Evolutionary conservation across 2,329 filamentous ascomycete species (phyloP).

Genomic region (Ramularia endophylla): DNA sequence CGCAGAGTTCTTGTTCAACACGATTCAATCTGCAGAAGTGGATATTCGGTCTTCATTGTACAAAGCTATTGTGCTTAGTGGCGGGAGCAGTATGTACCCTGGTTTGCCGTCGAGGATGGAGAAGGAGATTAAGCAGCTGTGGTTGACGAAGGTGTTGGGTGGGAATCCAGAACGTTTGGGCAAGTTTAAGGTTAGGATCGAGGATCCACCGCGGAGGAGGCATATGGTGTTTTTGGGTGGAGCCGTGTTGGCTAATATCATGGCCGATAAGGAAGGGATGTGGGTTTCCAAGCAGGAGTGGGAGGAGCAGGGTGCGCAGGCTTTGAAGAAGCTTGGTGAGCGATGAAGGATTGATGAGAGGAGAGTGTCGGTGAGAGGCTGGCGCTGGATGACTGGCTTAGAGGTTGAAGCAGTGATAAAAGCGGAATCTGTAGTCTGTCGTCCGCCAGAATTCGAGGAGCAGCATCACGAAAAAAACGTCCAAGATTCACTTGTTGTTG

Average conservation of each 20-base stretch:
- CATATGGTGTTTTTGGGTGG: slow-evolving; percentile 99
- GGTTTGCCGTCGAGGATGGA: slow-evolving; percentile 89
- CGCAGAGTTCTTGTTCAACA: slow-evolving; percentile 97
- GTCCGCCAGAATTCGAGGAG: no score
- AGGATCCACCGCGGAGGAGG: slow-evolving; percentile 88
- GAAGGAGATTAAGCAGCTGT: slow-evolving; percentile 98
- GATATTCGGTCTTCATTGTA: slow-evolving; percentile 90
- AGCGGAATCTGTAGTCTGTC: no score
- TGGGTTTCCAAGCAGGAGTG: slow-evolving; percentile 98
- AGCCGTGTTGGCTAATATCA: slow-evolving; percentile 95
- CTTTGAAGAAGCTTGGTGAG: slow-evolving; percentile 87
- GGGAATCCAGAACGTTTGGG: slow-evolving; percentile 88
- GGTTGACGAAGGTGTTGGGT: slow-evolving; percentile 84
- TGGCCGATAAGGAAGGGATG: slow-evolving; percentile 98
- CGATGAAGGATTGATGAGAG: no score
- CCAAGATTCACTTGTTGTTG: no score
- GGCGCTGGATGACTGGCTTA: no score
- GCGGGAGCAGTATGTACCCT: slow-evolving; percentile 98
- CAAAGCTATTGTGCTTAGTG: slow-evolving; percentile 95
- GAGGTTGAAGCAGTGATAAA: no score
- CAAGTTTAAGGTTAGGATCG: slow-evolving; percentile 99
- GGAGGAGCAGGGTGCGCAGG: slow-evolving; percentile 81
- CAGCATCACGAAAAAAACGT: no score
- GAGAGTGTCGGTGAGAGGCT: no score
- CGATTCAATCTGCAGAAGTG: slow-evolving; percentile 91